Evolutionary conservation across 257 asterid genomes (phyloP).

Genomic region (Ajuga chamaepitys): DNA sequence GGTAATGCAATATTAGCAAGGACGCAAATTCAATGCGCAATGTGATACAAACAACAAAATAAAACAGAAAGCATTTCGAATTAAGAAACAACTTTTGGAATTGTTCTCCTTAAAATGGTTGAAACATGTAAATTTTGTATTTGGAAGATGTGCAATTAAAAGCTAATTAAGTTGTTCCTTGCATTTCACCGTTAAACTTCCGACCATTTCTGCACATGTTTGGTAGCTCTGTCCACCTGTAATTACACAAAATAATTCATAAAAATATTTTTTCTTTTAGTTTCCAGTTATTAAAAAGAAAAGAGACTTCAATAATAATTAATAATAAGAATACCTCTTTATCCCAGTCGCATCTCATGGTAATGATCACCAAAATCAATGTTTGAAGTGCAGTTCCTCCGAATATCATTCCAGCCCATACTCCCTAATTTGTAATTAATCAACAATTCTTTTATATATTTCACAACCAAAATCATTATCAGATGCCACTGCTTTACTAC

Average conservation of each 20-base stretch:
- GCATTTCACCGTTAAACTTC: background rate
- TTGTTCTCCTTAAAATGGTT: no score
- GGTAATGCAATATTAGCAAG: no score
- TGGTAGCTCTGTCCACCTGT: slow-evolving; percentile 20
- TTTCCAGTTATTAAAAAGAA: background rate
- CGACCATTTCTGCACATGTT: slow-evolving; percentile 24
- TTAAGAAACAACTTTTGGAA: no score
- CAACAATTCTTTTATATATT: background rate
- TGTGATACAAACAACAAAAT: no score
- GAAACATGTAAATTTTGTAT: no score
- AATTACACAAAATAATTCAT: background rate
- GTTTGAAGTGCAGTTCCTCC: slow-evolving; percentile 30
- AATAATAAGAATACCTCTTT: no score
- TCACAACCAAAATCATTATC: no score
- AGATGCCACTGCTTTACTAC: no score
- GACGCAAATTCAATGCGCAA: no score
- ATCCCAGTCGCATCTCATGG: slow-evolving; percentile 27
- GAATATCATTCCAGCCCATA: slow-evolving; percentile 32
- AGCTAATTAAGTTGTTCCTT: no score
- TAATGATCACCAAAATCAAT: slow-evolving; percentile 13
- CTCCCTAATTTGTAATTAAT: slow-evolving; percentile 19
- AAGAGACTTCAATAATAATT: background rate
- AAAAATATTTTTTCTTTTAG: background rate
- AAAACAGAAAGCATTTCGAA: no score
- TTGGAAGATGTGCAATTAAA: no score